Base-by-base conservation (phyloP, 805 yeast genomes). In the Tetrapisispora pingtungensis region DNA sequence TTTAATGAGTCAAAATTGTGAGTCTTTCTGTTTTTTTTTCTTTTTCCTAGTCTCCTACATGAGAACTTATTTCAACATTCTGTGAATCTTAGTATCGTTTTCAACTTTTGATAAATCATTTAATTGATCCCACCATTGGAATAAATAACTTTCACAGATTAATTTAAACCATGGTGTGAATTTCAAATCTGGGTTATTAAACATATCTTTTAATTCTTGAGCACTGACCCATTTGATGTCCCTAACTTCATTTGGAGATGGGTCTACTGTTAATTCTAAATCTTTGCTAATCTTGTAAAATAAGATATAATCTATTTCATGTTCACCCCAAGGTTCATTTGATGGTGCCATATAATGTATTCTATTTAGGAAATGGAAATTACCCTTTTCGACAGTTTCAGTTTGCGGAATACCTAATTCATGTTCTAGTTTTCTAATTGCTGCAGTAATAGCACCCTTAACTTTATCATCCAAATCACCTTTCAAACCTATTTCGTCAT, bases 91-190 rank as follows among this genome's bases (percentile, higher is more conserved):
- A 18, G 44, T 40, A 41, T 74, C 75, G 44, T 65, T 62, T 53
- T 65, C 67, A 34, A 74, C 78, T 37, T 67, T 59, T 6, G 73
- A 72, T 50, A 85, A 69, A 49, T 73, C 68, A 58, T 77, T 80
- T 49, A 89, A 69, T 47, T 77, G 72, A 24, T 73, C 77, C 99
- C 99, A 93, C 99, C 99, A 93, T 50, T 84, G 72, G 69, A 84
- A 93, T 58, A 93, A 70, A 58, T 85, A 86, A 38, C 84, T 78
- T 61, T 93, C 89, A 64, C 98, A 93, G 54, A 93, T 93, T 52
- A 93, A 75, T 66, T 86, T 87, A 71, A 93, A 93, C 99, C 99
- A 93, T 5, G 99, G 99, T 5, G 99, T 93, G 67, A 93, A 93
- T 10, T 77, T 71, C 49, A 84, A 71, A n/a, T 57, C 45, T 17